phyloP scores from a whole-genome alignment of 371 early-diverging fungal genomes.

The Lichtheimia corymbifera region DNA sequence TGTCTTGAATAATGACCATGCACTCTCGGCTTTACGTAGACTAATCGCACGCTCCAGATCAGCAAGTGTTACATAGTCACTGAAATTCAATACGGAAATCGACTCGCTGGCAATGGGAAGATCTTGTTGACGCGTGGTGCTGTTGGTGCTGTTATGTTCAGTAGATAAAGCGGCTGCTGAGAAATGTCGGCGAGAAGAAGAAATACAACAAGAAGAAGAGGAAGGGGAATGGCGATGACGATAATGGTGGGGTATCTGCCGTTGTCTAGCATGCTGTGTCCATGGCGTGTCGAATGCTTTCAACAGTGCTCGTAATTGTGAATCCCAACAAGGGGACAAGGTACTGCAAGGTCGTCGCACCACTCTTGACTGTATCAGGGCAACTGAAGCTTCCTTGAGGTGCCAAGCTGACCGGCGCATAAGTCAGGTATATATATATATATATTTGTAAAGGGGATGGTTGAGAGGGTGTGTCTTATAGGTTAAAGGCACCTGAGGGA shows the following conservation, averaged over 20 bases:
- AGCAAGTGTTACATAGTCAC: constrained; percentile 23
- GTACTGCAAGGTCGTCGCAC: constrained; percentile 9
- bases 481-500: too few relatives aligned
- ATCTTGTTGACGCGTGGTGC: background rate
- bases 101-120: constrained; percentile 7
- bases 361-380: constrained; percentile 25
- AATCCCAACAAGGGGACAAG: constrained; percentile 31
- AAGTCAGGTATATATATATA: background rate
- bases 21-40: constrained; percentile 37
- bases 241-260: background rate
- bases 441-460: too few relatives aligned
- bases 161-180: constrained; percentile 3
- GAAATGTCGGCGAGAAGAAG: background rate
- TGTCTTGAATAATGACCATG: constrained; percentile 42
- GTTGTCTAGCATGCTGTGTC: constrained; percentile 5
- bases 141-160: constrained; percentile 3
- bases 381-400: constrained; percentile 42
- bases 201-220: constrained; percentile 15
- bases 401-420: constrained; percentile 50
- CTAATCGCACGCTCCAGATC: constrained; percentile 42
- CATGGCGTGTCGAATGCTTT: constrained; percentile 26
- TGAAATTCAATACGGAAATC: constrained; percentile 19
- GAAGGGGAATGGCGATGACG: background rate
- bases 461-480: too few relatives aligned
- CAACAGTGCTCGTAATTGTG: constrained; percentile 30